Evolutionary conservation across 192 early-diverging fungal species (phyloP).

Genomic region (Backusella tarrabulga): DNA sequence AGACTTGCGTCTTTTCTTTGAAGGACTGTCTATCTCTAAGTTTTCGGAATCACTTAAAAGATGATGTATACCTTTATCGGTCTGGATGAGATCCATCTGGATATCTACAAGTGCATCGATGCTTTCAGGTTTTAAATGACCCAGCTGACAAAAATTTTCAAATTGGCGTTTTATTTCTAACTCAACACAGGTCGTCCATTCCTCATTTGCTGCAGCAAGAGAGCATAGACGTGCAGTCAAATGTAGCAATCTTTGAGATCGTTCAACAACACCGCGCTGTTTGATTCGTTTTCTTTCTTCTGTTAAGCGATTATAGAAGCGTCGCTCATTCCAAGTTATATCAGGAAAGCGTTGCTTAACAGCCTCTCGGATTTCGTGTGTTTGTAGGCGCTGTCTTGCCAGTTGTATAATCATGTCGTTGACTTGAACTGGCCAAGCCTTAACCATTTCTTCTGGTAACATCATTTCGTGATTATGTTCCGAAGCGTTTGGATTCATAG

Average conservation of each 20-base stretch:
- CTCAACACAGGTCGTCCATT: constrained; percentile 31
- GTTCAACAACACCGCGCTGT: constrained; percentile 47
- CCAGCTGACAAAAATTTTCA: constrained; percentile 25
- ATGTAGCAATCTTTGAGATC: constrained; percentile 42
- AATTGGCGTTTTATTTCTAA: constrained; percentile 22
- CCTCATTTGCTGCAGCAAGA: constrained; percentile 33
- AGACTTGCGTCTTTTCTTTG: neutral
- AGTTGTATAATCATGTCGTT: constrained; percentile 51
- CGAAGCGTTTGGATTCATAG: constrained; percentile 49
- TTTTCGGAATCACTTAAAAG: neutral
- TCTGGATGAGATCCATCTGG: constrained; percentile 11
- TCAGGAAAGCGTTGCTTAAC: constrained; percentile 55
- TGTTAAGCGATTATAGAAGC: constrained; percentile 58
- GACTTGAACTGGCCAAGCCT: constrained; percentile 51
- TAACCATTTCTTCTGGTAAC: constrained; percentile 53
- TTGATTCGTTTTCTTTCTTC: constrained; percentile 56
- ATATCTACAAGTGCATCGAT: constrained; percentile 18
- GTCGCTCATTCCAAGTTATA: constrained; percentile 57
- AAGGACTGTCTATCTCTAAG: neutral
- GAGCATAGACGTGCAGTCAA: constrained; percentile 49
- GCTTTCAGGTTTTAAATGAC: constrained; percentile 18
- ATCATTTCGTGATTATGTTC: constrained; percentile 58
- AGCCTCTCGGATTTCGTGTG: constrained; percentile 38
- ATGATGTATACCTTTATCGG: neutral
- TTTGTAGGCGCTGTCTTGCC: constrained; percentile 47